phyloP scores from a whole-genome alignment of 2,329 filamentous ascomycete genomes.

The Dissoconium aciculare region DNA sequence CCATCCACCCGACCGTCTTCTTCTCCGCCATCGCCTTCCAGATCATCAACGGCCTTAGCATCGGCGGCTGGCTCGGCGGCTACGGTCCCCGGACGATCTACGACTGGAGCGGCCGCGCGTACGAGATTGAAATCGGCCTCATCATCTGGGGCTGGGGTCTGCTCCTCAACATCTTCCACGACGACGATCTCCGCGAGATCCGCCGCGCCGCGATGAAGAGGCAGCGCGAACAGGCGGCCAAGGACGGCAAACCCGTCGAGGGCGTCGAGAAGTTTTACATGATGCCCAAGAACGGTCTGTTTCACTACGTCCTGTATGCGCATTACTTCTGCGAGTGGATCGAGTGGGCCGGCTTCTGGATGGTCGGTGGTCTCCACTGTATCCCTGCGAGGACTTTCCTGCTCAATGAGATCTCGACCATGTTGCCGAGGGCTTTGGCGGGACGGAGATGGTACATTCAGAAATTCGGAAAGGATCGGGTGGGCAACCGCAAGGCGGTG shows the following conservation, averaged over 20 bases:
- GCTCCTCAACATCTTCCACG: constrained; percentile 70
- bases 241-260: constrained; percentile 31
- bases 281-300: constrained; percentile 70
- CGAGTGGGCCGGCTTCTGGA: constrained; percentile 83
- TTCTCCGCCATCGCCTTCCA: constrained; percentile 56
- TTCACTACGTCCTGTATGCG: constrained; percentile 69
- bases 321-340: constrained; percentile 97
- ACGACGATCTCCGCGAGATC: constrained; percentile 79
- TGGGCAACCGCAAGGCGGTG: constrained; percentile 60
- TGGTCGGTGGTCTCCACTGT: constrained; percentile 51
- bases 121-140: constrained; percentile 46
- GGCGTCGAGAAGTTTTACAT: constrained; percentile 70
- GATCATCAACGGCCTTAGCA: constrained; percentile 58
- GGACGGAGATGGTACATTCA: constrained; percentile 77
- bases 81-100: constrained; percentile 53
- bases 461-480: constrained; percentile 72
- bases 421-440: constrained; percentile 71
- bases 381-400: constrained; percentile 68
- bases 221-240: constrained; percentile 31
- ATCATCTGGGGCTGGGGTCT: constrained; percentile 64
- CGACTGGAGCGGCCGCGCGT: constrained; percentile 34
- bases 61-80: constrained; percentile 69
- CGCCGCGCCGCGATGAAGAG: constrained; percentile 53
- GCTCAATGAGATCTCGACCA: constrained; percentile 74
- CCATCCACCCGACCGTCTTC: constrained; percentile 61